Percentiles rank a stretch among this genome's conserved stretches.
phyloP scores from a whole-genome alignment of 2,329 filamentous ascomycete species.

The Blastomyces emzantsi region DNA sequence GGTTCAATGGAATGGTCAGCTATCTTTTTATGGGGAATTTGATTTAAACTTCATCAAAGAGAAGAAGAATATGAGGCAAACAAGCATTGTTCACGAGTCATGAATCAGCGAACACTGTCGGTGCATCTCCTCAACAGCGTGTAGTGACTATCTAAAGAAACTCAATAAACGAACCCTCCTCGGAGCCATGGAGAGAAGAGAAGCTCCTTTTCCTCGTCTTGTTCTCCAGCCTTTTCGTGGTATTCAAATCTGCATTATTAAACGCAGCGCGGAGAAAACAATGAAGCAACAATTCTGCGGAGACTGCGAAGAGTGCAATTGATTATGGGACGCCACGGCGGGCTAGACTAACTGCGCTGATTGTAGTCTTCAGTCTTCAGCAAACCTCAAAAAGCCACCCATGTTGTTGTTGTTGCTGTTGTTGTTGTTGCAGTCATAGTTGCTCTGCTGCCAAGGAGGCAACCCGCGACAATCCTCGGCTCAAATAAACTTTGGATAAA shows the following conservation, averaged over 20 bases:
- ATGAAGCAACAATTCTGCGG: background rate
- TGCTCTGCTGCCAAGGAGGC: background rate
- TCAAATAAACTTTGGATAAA: background rate
- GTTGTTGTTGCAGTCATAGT: background rate
- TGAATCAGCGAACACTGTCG: background rate
- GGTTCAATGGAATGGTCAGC: background rate
- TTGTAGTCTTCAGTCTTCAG: background rate
- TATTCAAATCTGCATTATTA: background rate
- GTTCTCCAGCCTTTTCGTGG: background rate
- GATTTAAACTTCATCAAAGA: background rate
- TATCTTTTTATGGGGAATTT: background rate
- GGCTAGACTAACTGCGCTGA: background rate
- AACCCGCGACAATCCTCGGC: background rate
- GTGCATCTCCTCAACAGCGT: background rate
- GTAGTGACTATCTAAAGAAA: background rate
- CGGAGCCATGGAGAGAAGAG: background rate
- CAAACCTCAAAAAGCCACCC: background rate
- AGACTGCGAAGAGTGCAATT: background rate
- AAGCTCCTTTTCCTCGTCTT: background rate
- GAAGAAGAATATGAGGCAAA: background rate
- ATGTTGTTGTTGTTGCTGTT: no score
- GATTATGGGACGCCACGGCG: background rate
- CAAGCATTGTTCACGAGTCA: background rate
- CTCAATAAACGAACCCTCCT: background rate
- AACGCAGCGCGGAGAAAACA: background rate